These are phyloP conservation scores for Chytriomyces hyalinus DNA, from an alignment of 192 early-diverging fungal genomes.

Conservation along the genomic window DNA sequence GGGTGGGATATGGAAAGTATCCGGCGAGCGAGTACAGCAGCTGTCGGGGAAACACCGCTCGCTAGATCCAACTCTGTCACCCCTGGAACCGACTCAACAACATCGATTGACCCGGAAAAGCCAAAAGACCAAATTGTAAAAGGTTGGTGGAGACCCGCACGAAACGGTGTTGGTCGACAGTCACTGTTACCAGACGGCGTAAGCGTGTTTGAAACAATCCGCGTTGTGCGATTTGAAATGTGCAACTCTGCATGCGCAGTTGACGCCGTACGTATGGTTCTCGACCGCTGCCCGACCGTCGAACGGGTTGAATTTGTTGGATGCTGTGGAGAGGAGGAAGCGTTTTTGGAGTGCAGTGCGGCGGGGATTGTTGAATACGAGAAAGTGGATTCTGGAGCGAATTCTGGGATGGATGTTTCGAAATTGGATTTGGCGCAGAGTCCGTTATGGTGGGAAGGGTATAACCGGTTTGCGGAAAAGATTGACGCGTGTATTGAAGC, in stretches of 20 bases:
- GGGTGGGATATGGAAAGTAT: constrained; percentile 35
- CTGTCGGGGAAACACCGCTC: too few species aligned
- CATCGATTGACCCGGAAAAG: too few species aligned
- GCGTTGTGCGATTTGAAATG: constrained; percentile 38
- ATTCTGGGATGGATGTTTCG: background rate
- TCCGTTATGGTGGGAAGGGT: constrained; percentile 25
- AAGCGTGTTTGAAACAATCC: constrained; percentile 6
- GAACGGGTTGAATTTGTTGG: constrained; percentile 40
- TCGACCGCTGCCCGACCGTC: constrained; percentile 33
- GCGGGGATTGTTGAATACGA: constrained; percentile 30
- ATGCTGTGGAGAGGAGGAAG: constrained; percentile 20
- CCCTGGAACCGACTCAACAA: background rate
- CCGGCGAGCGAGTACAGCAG: constrained; percentile 10
- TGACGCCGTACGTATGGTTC: constrained; percentile 37
- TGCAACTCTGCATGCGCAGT: constrained; percentile 26
- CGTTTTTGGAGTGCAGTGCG: constrained; percentile 30
- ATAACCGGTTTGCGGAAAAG: constrained; percentile 6
- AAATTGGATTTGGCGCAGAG: background rate
- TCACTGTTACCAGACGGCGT: background rate
- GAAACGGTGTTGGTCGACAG: background rate
- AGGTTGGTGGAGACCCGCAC: constrained; percentile 18
- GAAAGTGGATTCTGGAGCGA: background rate
- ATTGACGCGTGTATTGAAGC: constrained; percentile 13
- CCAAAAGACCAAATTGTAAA: background rate
- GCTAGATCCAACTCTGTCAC: background rate